phyloP scores from a whole-genome alignment of 148 eudicot genomes.

The Rhododendron vialii region DNA sequence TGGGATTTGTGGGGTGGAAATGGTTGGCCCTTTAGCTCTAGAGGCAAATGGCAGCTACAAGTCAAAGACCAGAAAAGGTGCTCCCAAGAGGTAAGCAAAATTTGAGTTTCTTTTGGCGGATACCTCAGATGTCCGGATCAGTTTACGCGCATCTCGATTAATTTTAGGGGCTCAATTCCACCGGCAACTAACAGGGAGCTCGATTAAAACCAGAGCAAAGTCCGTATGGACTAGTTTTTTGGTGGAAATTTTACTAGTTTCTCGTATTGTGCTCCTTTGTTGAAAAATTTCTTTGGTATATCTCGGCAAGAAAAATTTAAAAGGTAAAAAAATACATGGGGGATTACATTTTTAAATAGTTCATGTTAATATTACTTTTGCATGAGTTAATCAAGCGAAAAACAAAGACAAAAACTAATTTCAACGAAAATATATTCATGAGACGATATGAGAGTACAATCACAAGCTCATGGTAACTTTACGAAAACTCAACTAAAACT shows the following conservation, averaged over 20 bases:
- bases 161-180: too few relatives aligned
- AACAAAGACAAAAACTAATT: background rate
- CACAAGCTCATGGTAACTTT: background rate
- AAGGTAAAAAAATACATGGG: background rate
- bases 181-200: too few relatives aligned
- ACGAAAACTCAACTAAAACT: too few relatives aligned
- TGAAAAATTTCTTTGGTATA: background rate
- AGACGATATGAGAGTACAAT: background rate
- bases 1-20: slow-evolving; percentile 25
- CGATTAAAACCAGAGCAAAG: too few relatives aligned
- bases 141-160: too few relatives aligned
- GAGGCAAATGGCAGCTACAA: slow-evolving; percentile 25
- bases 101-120: too few relatives aligned
- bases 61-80: background rate
- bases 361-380: background rate
- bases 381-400: background rate
- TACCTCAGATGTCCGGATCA: too few relatives aligned
- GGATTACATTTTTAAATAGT: background rate
- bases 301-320: background rate
- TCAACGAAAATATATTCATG: background rate
- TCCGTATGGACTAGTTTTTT: background rate
- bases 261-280: background rate
- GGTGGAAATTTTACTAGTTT: background rate
- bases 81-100: slow-evolving; percentile 3
- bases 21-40: slow-evolving; percentile 19